Evolutionary conservation across 2,329 filamentous ascomycete species (phyloP).

Genomic region (Lachnellula occidentalis): DNA sequence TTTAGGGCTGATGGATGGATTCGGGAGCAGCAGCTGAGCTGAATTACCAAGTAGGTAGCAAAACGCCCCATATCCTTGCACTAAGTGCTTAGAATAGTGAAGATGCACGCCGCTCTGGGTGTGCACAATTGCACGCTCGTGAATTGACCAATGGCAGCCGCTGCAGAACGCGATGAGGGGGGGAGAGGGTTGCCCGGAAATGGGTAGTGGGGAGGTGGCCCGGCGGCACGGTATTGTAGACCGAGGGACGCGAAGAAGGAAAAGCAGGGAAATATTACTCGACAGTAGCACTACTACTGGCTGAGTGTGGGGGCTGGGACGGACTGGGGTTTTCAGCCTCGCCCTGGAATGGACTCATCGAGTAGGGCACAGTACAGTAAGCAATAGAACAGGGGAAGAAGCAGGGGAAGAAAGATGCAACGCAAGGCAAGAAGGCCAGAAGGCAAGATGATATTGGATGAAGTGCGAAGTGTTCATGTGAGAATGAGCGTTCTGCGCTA

Average conservation of each 20-base stretch:
- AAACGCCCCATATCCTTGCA: background rate
- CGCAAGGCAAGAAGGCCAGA: too few relatives aligned
- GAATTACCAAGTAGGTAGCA: background rate
- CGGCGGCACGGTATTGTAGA: too few relatives aligned
- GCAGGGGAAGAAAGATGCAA: background rate
- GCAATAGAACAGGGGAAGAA: background rate
- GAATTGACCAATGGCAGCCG: conserved; percentile 9
- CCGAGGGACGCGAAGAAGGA: too few relatives aligned
- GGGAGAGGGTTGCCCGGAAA: background rate
- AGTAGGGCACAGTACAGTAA: background rate
- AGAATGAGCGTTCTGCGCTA: too few relatives aligned
- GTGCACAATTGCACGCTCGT: conserved; percentile 2
- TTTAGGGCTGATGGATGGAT: background rate
- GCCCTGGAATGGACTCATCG: background rate
- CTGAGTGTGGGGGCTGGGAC: background rate
- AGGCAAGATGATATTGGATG: background rate
- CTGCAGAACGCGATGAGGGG: background rate
- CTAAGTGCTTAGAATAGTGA: background rate
- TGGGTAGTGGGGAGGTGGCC: too few relatives aligned
- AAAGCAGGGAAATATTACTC: too few relatives aligned
- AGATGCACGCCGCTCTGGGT: background rate
- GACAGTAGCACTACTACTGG: too few relatives aligned
- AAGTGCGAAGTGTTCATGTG: too few relatives aligned
- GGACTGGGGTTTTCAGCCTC: background rate
- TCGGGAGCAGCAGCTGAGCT: too few relatives aligned